Percentiles rank a stretch among this genome's conserved stretches.
phyloP scores from a whole-genome alignment of 257 asterid genomes.

The Oldenlandia corymbosa region DNA sequence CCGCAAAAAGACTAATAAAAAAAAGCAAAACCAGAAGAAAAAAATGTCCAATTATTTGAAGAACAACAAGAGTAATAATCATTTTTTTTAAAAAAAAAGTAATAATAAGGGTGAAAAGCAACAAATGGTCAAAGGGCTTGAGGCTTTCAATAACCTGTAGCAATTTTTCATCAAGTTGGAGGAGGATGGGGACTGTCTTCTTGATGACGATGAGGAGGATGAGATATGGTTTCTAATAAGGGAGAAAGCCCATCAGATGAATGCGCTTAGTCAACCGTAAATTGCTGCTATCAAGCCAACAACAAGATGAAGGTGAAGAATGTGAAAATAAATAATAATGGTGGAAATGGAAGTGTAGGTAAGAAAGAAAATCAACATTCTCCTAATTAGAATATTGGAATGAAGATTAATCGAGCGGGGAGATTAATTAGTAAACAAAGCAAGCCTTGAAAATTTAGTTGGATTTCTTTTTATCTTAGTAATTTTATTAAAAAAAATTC shows the following conservation, averaged over 20 bases:
- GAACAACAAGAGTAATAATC: slow-evolving; percentile 27
- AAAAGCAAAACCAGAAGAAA: slow-evolving; percentile 35
- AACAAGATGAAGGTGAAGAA: slow-evolving; percentile 28
- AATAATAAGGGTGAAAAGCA: slow-evolving; percentile 37
- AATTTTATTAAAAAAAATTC: slow-evolving; percentile 14
- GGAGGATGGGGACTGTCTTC: slow-evolving; percentile 23
- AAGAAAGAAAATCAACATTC: slow-evolving; percentile 28
- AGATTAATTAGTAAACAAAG: slow-evolving; percentile 33
- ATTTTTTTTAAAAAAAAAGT: no score
- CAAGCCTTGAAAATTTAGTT: slow-evolving; percentile 35
- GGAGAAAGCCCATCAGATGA: slow-evolving; percentile 30
- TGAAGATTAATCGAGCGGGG: slow-evolving; percentile 23
- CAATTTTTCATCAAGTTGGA: slow-evolving; percentile 28
- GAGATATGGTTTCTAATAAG: slow-evolving; percentile 28
- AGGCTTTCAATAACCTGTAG: slow-evolving; percentile 36
- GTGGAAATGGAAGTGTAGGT: slow-evolving; percentile 24
- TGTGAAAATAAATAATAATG: slow-evolving; percentile 24
- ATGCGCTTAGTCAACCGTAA: slow-evolving; percentile 45
- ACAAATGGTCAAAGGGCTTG: slow-evolving; percentile 22
- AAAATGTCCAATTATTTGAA: slow-evolving; percentile 25
- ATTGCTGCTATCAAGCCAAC: slow-evolving; percentile 15
- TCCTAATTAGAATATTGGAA: slow-evolving; percentile 21
- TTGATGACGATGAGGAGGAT: slow-evolving; percentile 21
- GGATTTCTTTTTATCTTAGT: slow-evolving; percentile 24
- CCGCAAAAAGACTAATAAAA: no score